Conservation (phyloP, 2,329 filamentous ascomycete genomes). For the Fusarium newnesense region DNA sequence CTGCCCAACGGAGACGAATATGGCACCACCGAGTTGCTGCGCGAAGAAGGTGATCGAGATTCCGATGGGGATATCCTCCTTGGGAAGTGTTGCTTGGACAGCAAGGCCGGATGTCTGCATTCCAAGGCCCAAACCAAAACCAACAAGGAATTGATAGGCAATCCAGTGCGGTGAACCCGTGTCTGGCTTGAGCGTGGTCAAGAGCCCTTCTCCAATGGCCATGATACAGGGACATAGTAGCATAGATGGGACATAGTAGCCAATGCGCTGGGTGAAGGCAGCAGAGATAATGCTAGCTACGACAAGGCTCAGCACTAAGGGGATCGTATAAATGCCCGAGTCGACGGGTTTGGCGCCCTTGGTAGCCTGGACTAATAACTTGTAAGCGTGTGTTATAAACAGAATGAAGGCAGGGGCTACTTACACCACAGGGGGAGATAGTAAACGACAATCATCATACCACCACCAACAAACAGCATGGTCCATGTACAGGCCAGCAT, state of each 20-base stretch:
- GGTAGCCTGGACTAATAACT: constrained; percentile 63
- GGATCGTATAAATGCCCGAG: constrained; percentile 67
- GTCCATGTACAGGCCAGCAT: constrained; percentile 60
- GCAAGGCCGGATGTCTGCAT: constrained; percentile 69
- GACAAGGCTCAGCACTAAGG: constrained; percentile 66
- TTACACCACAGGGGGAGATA: constrained; percentile 67
- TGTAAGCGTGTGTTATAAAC: constrained; percentile 24
- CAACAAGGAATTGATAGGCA: constrained; percentile 67
- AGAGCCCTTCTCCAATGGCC: constrained; percentile 64
- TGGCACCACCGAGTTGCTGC: constrained; percentile 68
- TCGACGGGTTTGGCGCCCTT: constrained; percentile 62
- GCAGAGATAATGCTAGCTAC: constrained; percentile 62
- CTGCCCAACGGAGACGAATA: constrained; percentile 68
- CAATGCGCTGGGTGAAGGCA: constrained; percentile 60
- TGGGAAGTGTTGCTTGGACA: constrained; percentile 63
- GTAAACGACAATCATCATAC: constrained; percentile 66
- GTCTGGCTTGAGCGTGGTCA: constrained; percentile 63
- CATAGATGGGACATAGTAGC: constrained; percentile 70
- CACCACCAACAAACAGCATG: constrained; percentile 59
- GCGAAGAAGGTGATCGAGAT: constrained; percentile 67
- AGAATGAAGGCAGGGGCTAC: constrained; percentile 31
- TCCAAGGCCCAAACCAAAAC: constrained; percentile 67
- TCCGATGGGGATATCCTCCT: constrained; percentile 64
- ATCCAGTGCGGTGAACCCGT: constrained; percentile 66
- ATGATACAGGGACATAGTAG: constrained; percentile 60